Conservation (phyloP, 345 rosid species). For the Acer saccharum region DNA sequence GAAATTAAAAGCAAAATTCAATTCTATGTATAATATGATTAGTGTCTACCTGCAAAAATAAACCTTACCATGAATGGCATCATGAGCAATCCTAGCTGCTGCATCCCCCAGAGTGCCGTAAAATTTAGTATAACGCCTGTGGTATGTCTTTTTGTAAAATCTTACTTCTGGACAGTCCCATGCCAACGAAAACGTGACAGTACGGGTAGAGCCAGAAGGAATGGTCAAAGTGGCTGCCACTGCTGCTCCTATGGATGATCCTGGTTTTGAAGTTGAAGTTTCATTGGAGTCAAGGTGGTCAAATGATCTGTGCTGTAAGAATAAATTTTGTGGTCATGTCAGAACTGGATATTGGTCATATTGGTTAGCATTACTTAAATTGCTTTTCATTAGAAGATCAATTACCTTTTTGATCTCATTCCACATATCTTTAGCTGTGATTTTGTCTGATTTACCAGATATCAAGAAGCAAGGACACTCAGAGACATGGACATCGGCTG, state of each 20-base stretch:
- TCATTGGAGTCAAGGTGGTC: constrained; percentile 52
- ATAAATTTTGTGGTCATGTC: neutral
- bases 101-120: constrained; percentile 82
- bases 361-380: neutral
- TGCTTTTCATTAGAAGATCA: neutral
- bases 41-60: no score
- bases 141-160: constrained; percentile 70
- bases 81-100: constrained; percentile 77
- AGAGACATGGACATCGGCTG: constrained; percentile 60
- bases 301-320: constrained; percentile 63
- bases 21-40: neutral
- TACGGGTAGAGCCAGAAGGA: constrained; percentile 63
- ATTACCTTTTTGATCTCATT: constrained; percentile 80
- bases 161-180: constrained; percentile 94
- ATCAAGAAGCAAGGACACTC: constrained; percentile 71
- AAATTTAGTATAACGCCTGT: constrained; percentile 93
- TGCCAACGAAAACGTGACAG: constrained; percentile 76
- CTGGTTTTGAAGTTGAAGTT: constrained; percentile 64
- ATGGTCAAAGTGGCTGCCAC: constrained; percentile 75
- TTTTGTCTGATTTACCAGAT: constrained; percentile 51
- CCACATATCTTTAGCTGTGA: constrained; percentile 93
- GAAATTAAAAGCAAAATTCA: constrained; percentile 16
- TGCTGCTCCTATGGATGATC: constrained; percentile 93
- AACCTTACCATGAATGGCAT: constrained; percentile 73
- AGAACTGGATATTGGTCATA: neutral